Evolutionary conservation across 768 basidiomycete species (phyloP).

Genomic region (Rhodotorula sphaerocarpa): DNA sequence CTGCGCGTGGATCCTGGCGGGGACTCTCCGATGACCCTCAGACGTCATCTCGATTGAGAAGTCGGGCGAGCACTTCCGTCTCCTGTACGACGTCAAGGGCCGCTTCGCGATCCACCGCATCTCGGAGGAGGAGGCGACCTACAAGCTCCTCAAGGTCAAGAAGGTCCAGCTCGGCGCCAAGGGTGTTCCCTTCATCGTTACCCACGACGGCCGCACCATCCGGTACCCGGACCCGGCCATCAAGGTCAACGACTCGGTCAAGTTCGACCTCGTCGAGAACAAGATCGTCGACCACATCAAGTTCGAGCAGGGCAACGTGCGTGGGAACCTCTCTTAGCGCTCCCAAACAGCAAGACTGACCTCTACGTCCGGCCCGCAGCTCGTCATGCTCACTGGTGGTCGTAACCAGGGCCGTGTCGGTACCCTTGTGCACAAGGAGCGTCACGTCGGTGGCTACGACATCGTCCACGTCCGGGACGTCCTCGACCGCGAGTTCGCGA

Average conservation of each 20-base stretch:
- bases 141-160: constrained; percentile 54
- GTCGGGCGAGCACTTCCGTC: constrained; percentile 98
- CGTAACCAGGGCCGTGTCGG: constrained; percentile 99
- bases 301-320: constrained; percentile 91
- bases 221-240: constrained; percentile 96
- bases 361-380: neutral
- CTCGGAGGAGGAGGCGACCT: constrained; percentile 92
- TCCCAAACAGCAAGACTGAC: neutral
- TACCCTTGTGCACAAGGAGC: constrained; percentile 90
- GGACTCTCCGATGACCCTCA: constrained; percentile 41
- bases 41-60: constrained; percentile 97
- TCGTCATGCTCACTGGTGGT: constrained; percentile 91
- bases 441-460: constrained; percentile 96
- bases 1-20: neutral
- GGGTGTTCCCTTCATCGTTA: constrained; percentile 93
- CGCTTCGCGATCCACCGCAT: constrained; percentile 99
- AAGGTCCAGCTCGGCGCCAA: constrained; percentile 82
- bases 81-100: constrained; percentile 98
- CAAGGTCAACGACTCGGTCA: constrained; percentile 86
- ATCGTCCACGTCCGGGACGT: constrained; percentile 77
- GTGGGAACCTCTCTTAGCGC: neutral
- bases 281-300: constrained; percentile 86
- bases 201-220: constrained; percentile 98
- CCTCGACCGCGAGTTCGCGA: constrained; percentile 90
- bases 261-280: constrained; percentile 85